Base-by-base conservation (phyloP, 306 rosid genomes). In the Dalbergia oliveri region DNA sequence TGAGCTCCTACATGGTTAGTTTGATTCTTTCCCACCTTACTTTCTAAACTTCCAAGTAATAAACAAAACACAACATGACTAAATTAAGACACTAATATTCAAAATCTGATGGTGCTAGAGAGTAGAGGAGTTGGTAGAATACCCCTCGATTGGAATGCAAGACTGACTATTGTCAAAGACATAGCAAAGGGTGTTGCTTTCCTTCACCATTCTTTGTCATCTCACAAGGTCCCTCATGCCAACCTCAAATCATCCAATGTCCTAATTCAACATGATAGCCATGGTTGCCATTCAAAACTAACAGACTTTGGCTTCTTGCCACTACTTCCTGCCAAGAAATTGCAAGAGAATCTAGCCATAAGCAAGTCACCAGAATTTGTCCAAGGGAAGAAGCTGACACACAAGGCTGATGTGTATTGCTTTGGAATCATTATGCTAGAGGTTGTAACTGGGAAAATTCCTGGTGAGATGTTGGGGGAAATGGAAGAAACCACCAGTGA, bases 1-100 rank as follows among this genome's bases (percentile, higher is more conserved):
- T 86, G 91, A 85, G 33, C 89, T 89, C n/a, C 79, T 91, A 69
- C 97, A 90, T 78, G 94, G 97, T 91, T 33, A 89, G 94, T 82
- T 77, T 62, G 37, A 66, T 66, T 74, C 69, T 66, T 79, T 71
- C 51, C 59, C 21, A 53, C 19, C 19, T 53, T 47, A 47, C 71
- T 33, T 72, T 50, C 54, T 72, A 63, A 57, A 65, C 44, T 51
- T 65, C 11, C 31, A 19, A 47, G 5, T 19, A 35, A 39, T 69
- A 62, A 14, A 66, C 53, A 79, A 23, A 58, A 18, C 69, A 43
- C 51, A 61, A 31, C 53, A 9, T 61, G 23, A 39, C 53, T 47
- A 47, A 47, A 54, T 14, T 31, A 62, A 43, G 4, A 68, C 21
- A 26, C 81, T 81, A 63, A 81, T 75, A 51, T 78, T 53, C 59